These are phyloP conservation scores for Cryphonectria radicalis DNA, from an alignment of 2,329 filamentous ascomycete genomes.

Conservation along the genomic window DNA sequence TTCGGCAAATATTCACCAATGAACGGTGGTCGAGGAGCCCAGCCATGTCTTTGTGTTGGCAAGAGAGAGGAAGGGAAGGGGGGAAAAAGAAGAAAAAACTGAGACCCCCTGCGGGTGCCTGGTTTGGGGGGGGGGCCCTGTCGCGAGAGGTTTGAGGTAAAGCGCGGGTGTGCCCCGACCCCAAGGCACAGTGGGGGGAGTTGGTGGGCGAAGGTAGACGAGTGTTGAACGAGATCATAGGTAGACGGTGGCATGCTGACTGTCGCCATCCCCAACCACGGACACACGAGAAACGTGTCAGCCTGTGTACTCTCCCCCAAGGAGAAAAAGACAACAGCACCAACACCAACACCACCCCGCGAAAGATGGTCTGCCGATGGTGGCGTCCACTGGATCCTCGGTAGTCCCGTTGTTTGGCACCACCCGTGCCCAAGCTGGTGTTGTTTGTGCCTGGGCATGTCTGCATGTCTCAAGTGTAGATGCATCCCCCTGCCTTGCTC, in stretches of 20 bases:
- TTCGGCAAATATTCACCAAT: constrained; percentile 26
- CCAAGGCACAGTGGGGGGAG: constrained; percentile 7
- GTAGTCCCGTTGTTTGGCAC: constrained; percentile 16
- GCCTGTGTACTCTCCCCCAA: constrained; percentile 3
- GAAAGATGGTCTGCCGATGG: constrained; percentile 17
- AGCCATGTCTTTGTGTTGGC: constrained; percentile 15
- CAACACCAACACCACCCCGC: constrained; percentile 6
- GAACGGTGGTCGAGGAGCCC: background rate
- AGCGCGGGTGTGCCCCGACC: background rate
- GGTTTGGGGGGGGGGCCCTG: background rate
- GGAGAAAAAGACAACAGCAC: background rate
- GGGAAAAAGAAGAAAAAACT: background rate
- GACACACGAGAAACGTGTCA: constrained; percentile 20
- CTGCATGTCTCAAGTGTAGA: constrained; percentile 11
- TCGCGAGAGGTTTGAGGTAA: background rate
- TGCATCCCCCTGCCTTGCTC: background rate
- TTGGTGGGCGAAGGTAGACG: background rate
- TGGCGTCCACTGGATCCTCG: constrained; percentile 21
- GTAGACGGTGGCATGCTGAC: background rate
- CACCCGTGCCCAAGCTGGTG: constrained; percentile 1
- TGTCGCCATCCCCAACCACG: background rate
- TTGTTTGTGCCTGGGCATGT: constrained; percentile 1
- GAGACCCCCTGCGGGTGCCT: background rate
- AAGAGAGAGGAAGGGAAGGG: background rate
- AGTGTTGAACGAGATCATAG: background rate